Percentiles rank a stretch among this genome's conserved stretches.
Conservation (phyloP, 2,329 filamentous ascomycete species). For the Lasiodiplodia sp. region DNA sequence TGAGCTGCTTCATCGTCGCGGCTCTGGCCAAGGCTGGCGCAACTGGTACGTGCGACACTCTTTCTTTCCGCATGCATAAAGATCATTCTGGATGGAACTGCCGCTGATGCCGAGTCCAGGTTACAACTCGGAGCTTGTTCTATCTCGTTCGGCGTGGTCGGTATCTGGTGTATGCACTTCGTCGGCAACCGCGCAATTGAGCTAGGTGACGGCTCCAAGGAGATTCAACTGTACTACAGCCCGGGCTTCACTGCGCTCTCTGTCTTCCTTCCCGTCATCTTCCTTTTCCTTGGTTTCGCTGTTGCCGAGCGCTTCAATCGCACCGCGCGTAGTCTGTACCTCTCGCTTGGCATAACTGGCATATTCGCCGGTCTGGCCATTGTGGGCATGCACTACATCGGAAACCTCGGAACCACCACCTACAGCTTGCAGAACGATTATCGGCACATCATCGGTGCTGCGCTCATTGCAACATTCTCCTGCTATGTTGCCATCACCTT, state of each 20-base stretch:
- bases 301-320: constrained; percentile 60
- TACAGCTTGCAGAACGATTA: constrained; percentile 70
- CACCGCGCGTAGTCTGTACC: constrained; percentile 38
- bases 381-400: constrained; percentile 86
- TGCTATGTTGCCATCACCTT: constrained; percentile 74
- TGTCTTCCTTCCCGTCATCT: constrained; percentile 79
- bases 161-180: constrained; percentile 72
- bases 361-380: constrained; percentile 76
- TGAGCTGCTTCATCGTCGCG: constrained; percentile 80
- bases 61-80: neutral
- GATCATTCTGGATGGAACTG: neutral
- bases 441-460: constrained; percentile 70
- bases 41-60: constrained; percentile 66
- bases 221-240: constrained; percentile 77
- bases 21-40: constrained; percentile 70
- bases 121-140: constrained; percentile 52
- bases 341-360: constrained; percentile 63
- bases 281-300: constrained; percentile 76
- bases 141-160: constrained; percentile 56
- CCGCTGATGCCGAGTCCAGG: constrained; percentile 38
- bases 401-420: constrained; percentile 83
- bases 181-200: constrained; percentile 82
- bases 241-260: constrained; percentile 76
- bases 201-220: constrained; percentile 65
- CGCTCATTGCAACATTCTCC: constrained; percentile 74